Conservation (phyloP, 805 yeast species). For the Wickerhamiella musiphila region DNA sequence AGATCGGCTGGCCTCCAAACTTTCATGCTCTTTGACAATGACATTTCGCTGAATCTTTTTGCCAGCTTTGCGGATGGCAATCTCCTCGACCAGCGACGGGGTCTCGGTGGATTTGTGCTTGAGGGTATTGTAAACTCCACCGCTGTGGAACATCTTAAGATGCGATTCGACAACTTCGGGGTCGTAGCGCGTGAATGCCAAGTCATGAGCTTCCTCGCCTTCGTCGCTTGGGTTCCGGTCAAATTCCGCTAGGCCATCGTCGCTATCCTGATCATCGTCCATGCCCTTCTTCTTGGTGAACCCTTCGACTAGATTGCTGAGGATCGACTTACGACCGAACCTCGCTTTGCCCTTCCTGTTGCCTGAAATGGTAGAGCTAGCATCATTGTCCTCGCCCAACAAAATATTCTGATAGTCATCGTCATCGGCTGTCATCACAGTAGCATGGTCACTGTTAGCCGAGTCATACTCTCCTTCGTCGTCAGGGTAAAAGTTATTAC, state of each 20-base stretch:
- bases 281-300: conserved; percentile 8
- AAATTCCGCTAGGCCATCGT: conserved; percentile 8
- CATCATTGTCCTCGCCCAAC: background rate
- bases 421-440: conserved; percentile 17
- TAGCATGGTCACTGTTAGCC: conserved; percentile 17
- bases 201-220: conserved; percentile 5
- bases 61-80: conserved; percentile 23
- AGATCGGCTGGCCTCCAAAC: conserved; percentile 5
- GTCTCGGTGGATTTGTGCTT: conserved; percentile 12
- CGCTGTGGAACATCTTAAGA: conserved; percentile 14
- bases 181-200: conserved; percentile 19
- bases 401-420: conserved; percentile 14
- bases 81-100: conserved; percentile 23
- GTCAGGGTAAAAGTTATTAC: no score
- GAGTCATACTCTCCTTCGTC: conserved; percentile 2
- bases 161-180: conserved; percentile 15
- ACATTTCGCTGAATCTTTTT: conserved; percentile 14
- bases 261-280: conserved; percentile 7
- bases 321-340: background rate
- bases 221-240: conserved; percentile 2
- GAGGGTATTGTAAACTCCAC: conserved; percentile 11
- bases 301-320: background rate
- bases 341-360: background rate
- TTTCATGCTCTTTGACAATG: conserved; percentile 14
- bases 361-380: background rate